Percentiles rank a stretch among this genome's conserved stretches.
These are phyloP conservation scores for Serendipita sp. DNA, from an alignment of 768 basidiomycete genomes.

Conservation along the genomic window DNA sequence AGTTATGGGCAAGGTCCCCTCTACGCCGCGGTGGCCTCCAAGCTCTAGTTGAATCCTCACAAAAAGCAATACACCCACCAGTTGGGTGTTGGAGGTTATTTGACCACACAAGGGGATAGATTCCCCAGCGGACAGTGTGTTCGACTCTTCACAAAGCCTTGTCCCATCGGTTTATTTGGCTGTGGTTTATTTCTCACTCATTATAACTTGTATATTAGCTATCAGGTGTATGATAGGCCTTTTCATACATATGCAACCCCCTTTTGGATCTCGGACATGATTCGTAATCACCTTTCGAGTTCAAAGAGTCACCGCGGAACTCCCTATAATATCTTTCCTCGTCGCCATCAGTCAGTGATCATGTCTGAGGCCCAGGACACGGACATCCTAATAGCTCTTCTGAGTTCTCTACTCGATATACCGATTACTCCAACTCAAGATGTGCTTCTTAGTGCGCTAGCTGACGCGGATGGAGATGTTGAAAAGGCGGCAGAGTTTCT, in stretches of 20 bases:
- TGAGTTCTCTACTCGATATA: slow-evolving; percentile 37
- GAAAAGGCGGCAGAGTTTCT: slow-evolving; percentile 28
- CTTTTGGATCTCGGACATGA: neutral
- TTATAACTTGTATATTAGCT: too few species aligned
- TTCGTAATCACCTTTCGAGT: too few species aligned
- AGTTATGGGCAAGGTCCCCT: neutral
- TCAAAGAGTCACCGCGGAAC: too few species aligned
- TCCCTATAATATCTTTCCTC: too few species aligned
- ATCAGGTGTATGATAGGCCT: neutral
- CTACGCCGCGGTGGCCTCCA: neutral
- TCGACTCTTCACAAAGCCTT: too few species aligned
- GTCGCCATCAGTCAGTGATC: neutral
- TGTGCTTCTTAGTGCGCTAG: slow-evolving; percentile 40
- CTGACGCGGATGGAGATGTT: slow-evolving; percentile 39
- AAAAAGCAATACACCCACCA: neutral
- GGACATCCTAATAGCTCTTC: slow-evolving; percentile 48
- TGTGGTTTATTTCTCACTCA: too few species aligned
- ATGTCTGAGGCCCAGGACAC: slow-evolving; percentile 28
- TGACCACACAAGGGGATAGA: too few species aligned
- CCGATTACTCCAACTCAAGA: slow-evolving; percentile 21
- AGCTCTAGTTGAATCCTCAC: neutral
- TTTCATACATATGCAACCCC: neutral
- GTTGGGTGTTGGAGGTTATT: too few species aligned
- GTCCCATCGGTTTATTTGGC: too few species aligned
- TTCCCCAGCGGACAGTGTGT: too few species aligned